These are phyloP conservation scores for Linnemannia elongata DNA, from an alignment of 192 early-diverging fungal genomes.

Conservation along the genomic window DNA sequence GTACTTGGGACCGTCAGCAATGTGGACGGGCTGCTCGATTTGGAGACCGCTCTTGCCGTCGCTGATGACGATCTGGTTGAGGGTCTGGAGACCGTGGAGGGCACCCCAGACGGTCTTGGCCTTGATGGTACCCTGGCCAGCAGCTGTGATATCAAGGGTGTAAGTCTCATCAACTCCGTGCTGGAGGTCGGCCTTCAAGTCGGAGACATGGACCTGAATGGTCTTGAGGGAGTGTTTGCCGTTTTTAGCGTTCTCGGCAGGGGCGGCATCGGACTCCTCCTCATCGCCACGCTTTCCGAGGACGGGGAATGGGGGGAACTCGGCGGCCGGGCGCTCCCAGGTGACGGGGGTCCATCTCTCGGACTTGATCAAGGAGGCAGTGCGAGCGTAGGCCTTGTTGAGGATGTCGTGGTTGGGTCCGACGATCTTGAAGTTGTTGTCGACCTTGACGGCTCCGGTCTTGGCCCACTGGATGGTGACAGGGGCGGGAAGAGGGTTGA, in stretches of 20 bases:
- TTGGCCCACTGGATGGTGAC: slow-evolving; percentile 51
- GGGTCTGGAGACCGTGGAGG: slow-evolving; percentile 78
- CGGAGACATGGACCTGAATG: slow-evolving; percentile 60
- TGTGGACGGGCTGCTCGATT: slow-evolving; percentile 68
- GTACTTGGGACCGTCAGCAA: slow-evolving; percentile 73
- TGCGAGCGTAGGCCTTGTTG: slow-evolving; percentile 61
- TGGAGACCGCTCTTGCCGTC: slow-evolving; percentile 56
- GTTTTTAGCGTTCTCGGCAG: slow-evolving; percentile 9
- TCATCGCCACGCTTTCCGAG: slow-evolving; percentile 43
- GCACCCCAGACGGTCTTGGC: slow-evolving; percentile 79
- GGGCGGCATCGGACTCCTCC: background rate
- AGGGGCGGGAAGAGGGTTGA: slow-evolving; percentile 61
- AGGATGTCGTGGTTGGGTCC: slow-evolving; percentile 59
- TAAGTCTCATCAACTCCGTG: slow-evolving; percentile 81
- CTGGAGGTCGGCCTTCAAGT: slow-evolving; percentile 65
- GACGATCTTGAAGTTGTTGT: slow-evolving; percentile 41
- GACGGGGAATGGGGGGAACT: slow-evolving; percentile 50
- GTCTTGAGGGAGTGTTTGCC: slow-evolving; percentile 29
- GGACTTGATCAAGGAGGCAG: slow-evolving; percentile 60
- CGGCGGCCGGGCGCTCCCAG: slow-evolving; percentile 37
- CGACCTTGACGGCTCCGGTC: slow-evolving; percentile 56
- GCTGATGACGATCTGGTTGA: slow-evolving; percentile 74
- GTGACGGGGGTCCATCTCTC: slow-evolving; percentile 62
- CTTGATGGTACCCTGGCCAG: slow-evolving; percentile 66
- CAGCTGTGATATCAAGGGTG: slow-evolving; percentile 70